Base-by-base conservation (phyloP, 1,139 yeast genomes). In the Protomyces pachydermus region DNA sequence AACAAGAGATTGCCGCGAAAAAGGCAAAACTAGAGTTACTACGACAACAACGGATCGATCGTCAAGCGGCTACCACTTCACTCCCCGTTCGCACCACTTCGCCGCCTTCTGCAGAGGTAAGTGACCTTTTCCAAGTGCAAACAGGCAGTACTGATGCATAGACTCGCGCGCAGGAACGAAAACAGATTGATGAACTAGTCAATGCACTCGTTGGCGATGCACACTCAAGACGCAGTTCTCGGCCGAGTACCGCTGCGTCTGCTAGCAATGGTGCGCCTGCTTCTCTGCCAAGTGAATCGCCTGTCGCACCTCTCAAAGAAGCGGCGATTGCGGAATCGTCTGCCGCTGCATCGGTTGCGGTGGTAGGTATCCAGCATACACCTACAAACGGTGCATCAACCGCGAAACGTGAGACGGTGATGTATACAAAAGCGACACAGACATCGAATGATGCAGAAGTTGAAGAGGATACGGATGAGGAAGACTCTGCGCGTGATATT, bases 1-100 rank as follows among this genome's bases (percentile, higher is more conserved):
- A 73, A 65, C 72, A 74, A 37, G 80, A 78, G 67, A 78, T 80
- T 56, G 84, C 80, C 68, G 80, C 80, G 68, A 82, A 80, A 67
- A 74, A 75, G 67, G 81, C 77, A 60, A 76, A 76, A 58, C 74
- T 81, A 50, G 81, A 79, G 51, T 81, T 78, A 68, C 74, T 81
- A 38, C 74, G 79, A 60, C 72, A 77, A 16, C 73, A 72, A 67
- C 73, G 80, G 18, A 76, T 73, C 55, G 70, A 67, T 35, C 66
- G 70, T 46, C 67, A 71, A 58, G 23, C 25, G 42, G 37, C 16
- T 16, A 25, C 51, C 34, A 39, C 25, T 53, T 14, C 42, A 12
- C 50, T 34, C 34, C 62, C 20, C 32, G 20, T 35, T 38, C 53
- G 23, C 18, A 18, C 35, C 18, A 18, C 9, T 28, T 14, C 20